Conservation (phyloP, 176 grass and related monocot species). For the Avena sativa region DNA sequence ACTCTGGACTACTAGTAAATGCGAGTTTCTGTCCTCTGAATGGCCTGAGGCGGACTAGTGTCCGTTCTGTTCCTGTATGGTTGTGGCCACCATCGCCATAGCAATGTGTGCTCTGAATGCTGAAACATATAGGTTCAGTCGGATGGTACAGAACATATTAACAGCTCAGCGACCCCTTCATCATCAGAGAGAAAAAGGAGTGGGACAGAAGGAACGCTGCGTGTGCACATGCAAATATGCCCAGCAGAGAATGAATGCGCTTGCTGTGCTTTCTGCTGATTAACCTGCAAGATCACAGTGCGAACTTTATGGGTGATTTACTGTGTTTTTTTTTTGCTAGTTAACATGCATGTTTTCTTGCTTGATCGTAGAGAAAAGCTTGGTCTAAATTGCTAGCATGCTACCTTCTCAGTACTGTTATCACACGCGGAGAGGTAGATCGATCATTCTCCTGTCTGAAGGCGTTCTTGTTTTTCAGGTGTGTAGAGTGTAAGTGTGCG, state of each 20-base stretch:
- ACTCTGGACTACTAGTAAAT: background rate
- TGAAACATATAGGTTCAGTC: slow-evolving; percentile 21
- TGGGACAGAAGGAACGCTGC: slow-evolving; percentile 8
- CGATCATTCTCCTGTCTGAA: too few relatives aligned
- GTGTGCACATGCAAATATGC: slow-evolving; percentile 26
- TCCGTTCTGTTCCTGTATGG: slow-evolving; percentile 9
- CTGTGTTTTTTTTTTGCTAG: background rate
- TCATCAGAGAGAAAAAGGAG: background rate
- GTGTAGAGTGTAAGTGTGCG: background rate
- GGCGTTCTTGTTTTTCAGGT: background rate
- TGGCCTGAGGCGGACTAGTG: background rate
- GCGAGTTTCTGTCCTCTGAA: slow-evolving; percentile 34
- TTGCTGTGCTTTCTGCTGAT: background rate
- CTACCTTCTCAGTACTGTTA: background rate
- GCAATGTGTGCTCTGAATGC: slow-evolving; percentile 16
- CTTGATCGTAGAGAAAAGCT: background rate
- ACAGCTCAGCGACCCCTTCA: background rate
- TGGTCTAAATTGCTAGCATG: background rate
- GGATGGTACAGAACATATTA: slow-evolving; percentile 33
- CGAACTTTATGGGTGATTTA: background rate
- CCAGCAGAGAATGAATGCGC: slow-evolving; percentile 3
- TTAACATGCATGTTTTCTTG: background rate
- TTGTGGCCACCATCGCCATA: background rate
- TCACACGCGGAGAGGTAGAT: background rate
- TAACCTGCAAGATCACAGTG: background rate